phyloP scores from a whole-genome alignment of 208 protist species.

The Crithidia brevicula region DNA sequence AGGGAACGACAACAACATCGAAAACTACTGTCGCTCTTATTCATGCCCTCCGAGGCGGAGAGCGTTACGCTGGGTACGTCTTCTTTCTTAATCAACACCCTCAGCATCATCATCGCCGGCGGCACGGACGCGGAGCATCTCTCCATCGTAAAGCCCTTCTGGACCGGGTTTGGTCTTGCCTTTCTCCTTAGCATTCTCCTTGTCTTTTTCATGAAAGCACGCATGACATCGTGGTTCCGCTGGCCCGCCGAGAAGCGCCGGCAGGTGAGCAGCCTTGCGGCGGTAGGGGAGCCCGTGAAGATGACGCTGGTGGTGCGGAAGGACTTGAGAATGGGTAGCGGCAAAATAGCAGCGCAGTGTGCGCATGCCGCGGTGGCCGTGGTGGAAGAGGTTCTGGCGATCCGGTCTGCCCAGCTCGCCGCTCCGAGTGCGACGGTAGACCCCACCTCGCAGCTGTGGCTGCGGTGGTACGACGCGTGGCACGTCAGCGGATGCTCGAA shows the following conservation, averaged over 20 bases:
- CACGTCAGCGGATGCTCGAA: slow-evolving; percentile 68
- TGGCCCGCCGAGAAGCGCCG: slow-evolving; percentile 18
- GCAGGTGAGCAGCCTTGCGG: slow-evolving; percentile 21
- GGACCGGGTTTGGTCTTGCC: slow-evolving; percentile 3
- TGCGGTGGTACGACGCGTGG: slow-evolving; percentile 86
- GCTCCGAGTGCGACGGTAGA: neutral
- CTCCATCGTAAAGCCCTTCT: slow-evolving; percentile 10
- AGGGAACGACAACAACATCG: no score
- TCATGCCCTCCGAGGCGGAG: slow-evolving; percentile 12
- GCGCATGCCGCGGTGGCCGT: slow-evolving; percentile 94
- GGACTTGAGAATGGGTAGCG: slow-evolving; percentile 95
- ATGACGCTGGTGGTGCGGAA: slow-evolving; percentile 94
- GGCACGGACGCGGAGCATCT: neutral
- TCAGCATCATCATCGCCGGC: neutral
- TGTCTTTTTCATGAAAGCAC: neutral
- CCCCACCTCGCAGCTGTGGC: slow-evolving; percentile 25
- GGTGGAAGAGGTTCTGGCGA: slow-evolving; percentile 60
- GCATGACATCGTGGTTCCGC: slow-evolving; percentile 6
- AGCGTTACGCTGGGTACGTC: slow-evolving; percentile 5
- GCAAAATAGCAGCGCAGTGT: slow-evolving; percentile 97
- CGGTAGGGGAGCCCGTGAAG: slow-evolving; percentile 70
- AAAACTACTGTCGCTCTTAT: neutral
- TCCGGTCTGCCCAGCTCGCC: slow-evolving; percentile 5
- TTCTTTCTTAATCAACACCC: neutral
- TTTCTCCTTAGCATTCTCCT: slow-evolving; percentile 29